Percentiles rank a stretch among this genome's conserved stretches.
phyloP scores from a whole-genome alignment of 1,284 basidiomycete genomes.

The Ceratobasidium sp. region DNA sequence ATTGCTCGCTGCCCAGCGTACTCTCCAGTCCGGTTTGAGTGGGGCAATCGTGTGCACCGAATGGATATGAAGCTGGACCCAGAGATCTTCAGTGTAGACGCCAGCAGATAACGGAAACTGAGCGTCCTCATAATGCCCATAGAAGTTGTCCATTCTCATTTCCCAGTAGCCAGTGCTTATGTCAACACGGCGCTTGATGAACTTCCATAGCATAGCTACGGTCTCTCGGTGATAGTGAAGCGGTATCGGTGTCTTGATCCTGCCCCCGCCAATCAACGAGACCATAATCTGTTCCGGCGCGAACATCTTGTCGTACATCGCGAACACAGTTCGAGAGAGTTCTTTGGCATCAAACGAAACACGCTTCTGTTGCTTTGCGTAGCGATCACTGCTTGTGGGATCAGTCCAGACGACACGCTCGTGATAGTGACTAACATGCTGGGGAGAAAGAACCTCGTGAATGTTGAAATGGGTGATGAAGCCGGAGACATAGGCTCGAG shows the following conservation, averaged over 20 bases:
- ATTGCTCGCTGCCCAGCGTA: background rate
- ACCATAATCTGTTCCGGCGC: slow-evolving; percentile 44
- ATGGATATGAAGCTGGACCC: slow-evolving; percentile 11
- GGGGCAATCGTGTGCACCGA: background rate
- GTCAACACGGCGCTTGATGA: background rate
- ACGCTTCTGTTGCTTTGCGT: background rate
- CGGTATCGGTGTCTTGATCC: no score
- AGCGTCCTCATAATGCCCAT: background rate
- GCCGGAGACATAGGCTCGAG: slow-evolving; percentile 4
- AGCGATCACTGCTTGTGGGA: background rate
- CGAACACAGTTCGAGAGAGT: background rate
- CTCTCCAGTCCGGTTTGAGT: background rate
- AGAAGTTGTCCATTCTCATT: background rate
- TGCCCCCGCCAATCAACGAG: background rate
- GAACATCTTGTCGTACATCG: slow-evolving; percentile 51
- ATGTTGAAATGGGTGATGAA: slow-evolving; percentile 2
- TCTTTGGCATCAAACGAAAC: slow-evolving; percentile 1
- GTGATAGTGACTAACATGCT: background rate
- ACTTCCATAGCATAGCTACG: background rate
- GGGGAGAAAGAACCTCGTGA: background rate
- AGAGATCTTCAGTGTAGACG: background rate
- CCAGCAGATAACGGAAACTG: no score
- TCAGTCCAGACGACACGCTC: slow-evolving; percentile 13
- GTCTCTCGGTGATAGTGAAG: slow-evolving; percentile 24
- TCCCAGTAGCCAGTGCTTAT: slow-evolving; percentile 8